Conservation (phyloP, 2,329 filamentous ascomycete species). For the Ascomycota sp. region DNA sequence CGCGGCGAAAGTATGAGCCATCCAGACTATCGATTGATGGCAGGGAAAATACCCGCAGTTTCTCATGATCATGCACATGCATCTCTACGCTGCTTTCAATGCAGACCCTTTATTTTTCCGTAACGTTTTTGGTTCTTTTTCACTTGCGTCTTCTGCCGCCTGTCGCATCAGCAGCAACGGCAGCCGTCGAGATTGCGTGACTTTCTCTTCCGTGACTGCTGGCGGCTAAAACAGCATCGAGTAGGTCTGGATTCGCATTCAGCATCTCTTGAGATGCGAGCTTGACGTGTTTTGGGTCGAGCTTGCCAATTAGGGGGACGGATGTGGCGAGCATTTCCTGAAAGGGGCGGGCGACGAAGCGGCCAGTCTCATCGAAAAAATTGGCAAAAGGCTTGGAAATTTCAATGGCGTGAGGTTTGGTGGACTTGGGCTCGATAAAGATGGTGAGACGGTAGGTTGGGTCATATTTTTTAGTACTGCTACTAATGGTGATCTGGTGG, state of each 20-base stretch:
- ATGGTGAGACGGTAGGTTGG: slow-evolving; percentile 62
- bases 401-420: slow-evolving; percentile 22
- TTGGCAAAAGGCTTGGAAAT: slow-evolving; percentile 43
- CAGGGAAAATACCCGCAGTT: too few species aligned
- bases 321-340: slow-evolving; percentile 54
- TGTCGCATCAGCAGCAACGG: slow-evolving; percentile 16
- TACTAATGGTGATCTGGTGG: slow-evolving; percentile 46
- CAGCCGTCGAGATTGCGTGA: slow-evolving; percentile 4
- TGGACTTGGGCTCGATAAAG: slow-evolving; percentile 21
- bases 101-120: neutral
- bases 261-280: slow-evolving; percentile 14
- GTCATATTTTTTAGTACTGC: slow-evolving; percentile 53
- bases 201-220: slow-evolving; percentile 1
- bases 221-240: slow-evolving; percentile 24
- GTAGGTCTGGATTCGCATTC: slow-evolving; percentile 21
- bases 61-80: too few species aligned
- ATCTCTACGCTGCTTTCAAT: too few species aligned
- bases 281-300: slow-evolving; percentile 36
- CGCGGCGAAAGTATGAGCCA: too few species aligned
- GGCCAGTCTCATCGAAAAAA: slow-evolving; percentile 55
- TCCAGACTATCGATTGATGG: too few species aligned
- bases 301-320: slow-evolving; percentile 40
- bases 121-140: neutral
- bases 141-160: slow-evolving; percentile 25
- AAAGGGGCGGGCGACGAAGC: slow-evolving; percentile 53